Evolutionary conservation across 768 basidiomycete genomes (phyloP).

Genomic region (Tylopilus balloui): DNA sequence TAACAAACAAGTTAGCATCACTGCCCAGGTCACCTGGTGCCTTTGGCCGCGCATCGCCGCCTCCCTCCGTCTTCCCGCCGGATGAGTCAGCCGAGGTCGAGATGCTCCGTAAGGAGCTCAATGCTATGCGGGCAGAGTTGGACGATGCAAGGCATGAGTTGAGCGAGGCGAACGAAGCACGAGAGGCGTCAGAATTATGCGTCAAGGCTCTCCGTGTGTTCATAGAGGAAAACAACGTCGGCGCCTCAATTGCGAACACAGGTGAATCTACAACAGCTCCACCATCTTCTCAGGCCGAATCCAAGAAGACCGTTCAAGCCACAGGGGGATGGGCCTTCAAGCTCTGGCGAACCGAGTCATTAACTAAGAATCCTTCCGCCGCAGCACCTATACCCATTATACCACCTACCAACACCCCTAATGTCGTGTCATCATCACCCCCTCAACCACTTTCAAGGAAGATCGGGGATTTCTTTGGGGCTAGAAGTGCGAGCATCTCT

Average conservation of each 20-base stretch:
- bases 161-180: constrained; percentile 73
- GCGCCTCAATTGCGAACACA: constrained; percentile 26
- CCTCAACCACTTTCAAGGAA: constrained; percentile 55
- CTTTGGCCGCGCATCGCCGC: constrained; percentile 49
- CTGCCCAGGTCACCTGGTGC: constrained; percentile 43
- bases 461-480: constrained; percentile 66
- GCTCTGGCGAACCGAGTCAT: constrained; percentile 52
- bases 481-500: constrained; percentile 47
- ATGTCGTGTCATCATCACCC: constrained; percentile 23
- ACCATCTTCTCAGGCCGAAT: constrained; percentile 28
- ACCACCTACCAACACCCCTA: constrained; percentile 16
- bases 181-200: constrained; percentile 83
- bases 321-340: constrained; percentile 63
- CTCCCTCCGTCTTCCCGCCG: constrained; percentile 32
- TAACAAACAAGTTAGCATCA: constrained; percentile 21
- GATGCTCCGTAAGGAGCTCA: constrained; percentile 56
- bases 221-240: constrained; percentile 70
- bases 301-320: constrained; percentile 29
- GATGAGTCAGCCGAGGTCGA: constrained; percentile 47
- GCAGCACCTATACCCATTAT: constrained; percentile 29
- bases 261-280: constrained; percentile 14
- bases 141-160: constrained; percentile 65
- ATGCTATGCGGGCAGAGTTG: constrained; percentile 51
- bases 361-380: constrained; percentile 26
- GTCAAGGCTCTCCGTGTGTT: constrained; percentile 79